These are phyloP conservation scores for Botrytis squamosa DNA, from an alignment of 2,329 filamentous ascomycete genomes.

Conservation along the genomic window DNA sequence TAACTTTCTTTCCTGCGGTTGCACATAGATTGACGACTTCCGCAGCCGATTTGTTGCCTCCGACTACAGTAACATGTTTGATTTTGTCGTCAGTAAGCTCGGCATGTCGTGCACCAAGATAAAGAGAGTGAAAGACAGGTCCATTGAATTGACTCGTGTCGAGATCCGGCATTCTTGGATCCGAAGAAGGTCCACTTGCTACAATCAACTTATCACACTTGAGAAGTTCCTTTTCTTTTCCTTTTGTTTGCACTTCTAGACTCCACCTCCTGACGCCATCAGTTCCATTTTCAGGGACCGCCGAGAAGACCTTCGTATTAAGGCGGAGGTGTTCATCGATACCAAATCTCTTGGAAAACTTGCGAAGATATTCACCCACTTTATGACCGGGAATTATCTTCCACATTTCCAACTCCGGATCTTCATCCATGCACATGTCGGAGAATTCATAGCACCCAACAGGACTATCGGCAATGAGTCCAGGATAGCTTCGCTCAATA, in stretches of 20 bases:
- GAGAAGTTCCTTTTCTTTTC: neutral
- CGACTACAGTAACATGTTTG: constrained; percentile 25
- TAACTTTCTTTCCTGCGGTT: constrained; percentile 25
- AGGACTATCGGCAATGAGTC: constrained; percentile 70
- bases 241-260: constrained; percentile 15
- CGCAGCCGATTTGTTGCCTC: constrained; percentile 27
- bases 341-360: constrained; percentile 24
- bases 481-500: constrained; percentile 62
- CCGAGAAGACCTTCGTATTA: constrained; percentile 45
- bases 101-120: constrained; percentile 17
- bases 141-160: constrained; percentile 21
- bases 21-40: constrained; percentile 24
- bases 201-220: constrained; percentile 23
- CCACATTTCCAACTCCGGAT: constrained; percentile 19
- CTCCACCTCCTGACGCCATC: constrained; percentile 11
- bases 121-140: constrained; percentile 23
- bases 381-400: constrained; percentile 18
- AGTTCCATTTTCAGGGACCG: neutral
- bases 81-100: constrained; percentile 21
- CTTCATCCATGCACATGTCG: constrained; percentile 56
- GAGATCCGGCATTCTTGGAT: constrained; percentile 24
- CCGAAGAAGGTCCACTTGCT: constrained; percentile 23
- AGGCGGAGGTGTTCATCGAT: constrained; percentile 20
- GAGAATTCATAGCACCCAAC: constrained; percentile 69
- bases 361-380: constrained; percentile 28